Base-by-base conservation (phyloP, 192 early-diverging fungal species). In the Coemansia sp. region DNA sequence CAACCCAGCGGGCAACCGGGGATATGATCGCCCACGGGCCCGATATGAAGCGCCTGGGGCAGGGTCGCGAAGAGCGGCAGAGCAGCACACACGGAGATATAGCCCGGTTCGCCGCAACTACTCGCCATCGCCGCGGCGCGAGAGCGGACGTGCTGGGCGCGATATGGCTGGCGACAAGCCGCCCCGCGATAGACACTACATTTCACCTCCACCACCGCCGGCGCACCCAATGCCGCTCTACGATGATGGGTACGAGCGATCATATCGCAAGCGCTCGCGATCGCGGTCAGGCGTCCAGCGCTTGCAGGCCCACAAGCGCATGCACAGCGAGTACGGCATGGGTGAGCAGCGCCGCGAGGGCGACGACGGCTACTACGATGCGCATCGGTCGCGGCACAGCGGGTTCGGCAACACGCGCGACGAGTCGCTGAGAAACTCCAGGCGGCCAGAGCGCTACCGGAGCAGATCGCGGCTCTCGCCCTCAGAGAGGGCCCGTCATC, bases 401-500 rank as follows among this genome's bases (percentile, higher is more conserved):
- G 40, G 48, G 13, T 51, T 50, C 43, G 57, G 48, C 7, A 46
- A 25, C n/a, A 36, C 47, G 15, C 57, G 48, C 34, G 40, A 45
- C 41, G 47, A 44, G 38, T 48, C 19, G 3, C 25, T 50, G 25
- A 14, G 39, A 5, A 37, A 18, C 40, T 22, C 30, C 6, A 48
- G 56, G 26, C 25, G 29, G 15, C 22, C 37, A 6, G 32, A 30
- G 18, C 17, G 47, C 19, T 41, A 34, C 25, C 24, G 40, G 11
- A 29, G 41, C 28, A 59, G 57, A n/a, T 30, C 47, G 6, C 49
- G 46, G 11, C 37, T 42, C 38, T 53, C 51, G 18, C 51, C 51
- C 25, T 37, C 39, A 5, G 33, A 22, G 7, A 5, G 18, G 3
- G 49, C 36, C 1, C n/a, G 28, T 26, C 26, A 14, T 13, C 42